phyloP scores from a whole-genome alignment of 495 filamentous ascomycete species.

The Trichoderma asperelloides region DNA sequence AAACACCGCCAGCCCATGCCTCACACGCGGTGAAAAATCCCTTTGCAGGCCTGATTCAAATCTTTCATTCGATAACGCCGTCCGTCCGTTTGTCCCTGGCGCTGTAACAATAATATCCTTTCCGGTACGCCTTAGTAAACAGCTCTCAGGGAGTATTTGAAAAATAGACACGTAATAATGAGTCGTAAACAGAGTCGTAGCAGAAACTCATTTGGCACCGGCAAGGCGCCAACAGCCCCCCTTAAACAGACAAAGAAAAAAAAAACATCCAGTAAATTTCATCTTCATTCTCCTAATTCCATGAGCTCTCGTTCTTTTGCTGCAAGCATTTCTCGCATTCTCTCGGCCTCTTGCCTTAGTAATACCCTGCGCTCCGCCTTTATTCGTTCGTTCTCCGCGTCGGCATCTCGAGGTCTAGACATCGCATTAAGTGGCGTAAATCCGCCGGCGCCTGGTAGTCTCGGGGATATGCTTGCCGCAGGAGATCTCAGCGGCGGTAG shows the following conservation, averaged over 20 bases:
- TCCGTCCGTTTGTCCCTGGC: neutral
- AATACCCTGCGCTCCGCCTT: constrained; percentile 55
- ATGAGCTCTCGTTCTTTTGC: constrained; percentile 74
- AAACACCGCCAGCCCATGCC: neutral
- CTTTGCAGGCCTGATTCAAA: neutral
- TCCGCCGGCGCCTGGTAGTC: neutral
- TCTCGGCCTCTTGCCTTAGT: constrained; percentile 64
- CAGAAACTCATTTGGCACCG: neutral
- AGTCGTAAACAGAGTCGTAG: neutral
- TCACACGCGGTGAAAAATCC: neutral
- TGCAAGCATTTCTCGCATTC: constrained; percentile 63
- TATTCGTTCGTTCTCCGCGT: constrained; percentile 43
- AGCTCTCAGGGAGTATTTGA: neutral
- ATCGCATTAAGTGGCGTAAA: neutral
- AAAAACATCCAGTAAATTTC: neutral
- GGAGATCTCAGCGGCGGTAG: constrained; percentile 28
- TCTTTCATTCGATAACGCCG: neutral
- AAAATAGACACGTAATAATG: neutral
- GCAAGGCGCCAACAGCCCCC: neutral
- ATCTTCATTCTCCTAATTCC: constrained; percentile 40
- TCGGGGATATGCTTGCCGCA: constrained; percentile 15
- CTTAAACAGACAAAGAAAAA: neutral
- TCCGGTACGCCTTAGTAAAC: neutral
- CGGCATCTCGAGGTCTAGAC: constrained; percentile 27
- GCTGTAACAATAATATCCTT: neutral